Percentiles rank a stretch among this genome's conserved stretches.
These are phyloP conservation scores for Xylaria polymorpha DNA, from an alignment of 2,329 filamentous ascomycete species.

Conservation along the genomic window DNA sequence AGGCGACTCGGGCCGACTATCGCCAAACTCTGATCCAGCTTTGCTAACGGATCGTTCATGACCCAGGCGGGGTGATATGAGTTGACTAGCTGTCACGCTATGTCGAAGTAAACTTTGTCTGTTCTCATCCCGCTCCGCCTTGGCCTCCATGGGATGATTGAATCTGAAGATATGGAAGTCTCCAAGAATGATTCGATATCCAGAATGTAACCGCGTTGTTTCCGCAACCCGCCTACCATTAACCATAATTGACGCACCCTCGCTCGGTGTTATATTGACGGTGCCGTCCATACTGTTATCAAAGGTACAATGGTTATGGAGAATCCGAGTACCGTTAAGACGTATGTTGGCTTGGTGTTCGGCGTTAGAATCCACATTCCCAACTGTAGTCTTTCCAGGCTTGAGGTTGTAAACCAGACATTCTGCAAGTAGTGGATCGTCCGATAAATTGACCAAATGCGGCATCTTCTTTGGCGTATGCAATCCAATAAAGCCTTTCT, in stretches of 20 bases:
- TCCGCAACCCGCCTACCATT: conserved; percentile 92
- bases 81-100: conserved; percentile 73
- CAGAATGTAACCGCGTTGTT: conserved; percentile 86
- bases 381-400: conserved; percentile 91
- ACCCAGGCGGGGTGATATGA: conserved; percentile 66
- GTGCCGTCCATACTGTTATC: conserved; percentile 88
- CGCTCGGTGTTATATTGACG: conserved; percentile 89
- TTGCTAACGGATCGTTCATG: conserved; percentile 87
- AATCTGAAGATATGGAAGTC: conserved; percentile 99
- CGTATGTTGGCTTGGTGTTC: conserved; percentile 85
- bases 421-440: conserved; percentile 91
- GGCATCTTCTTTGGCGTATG: conserved; percentile 99
- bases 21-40: conserved; percentile 80
- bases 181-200: conserved; percentile 93
- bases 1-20: conserved; percentile 83
- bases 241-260: conserved; percentile 97
- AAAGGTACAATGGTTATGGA: conserved; percentile 92
- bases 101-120: conserved; percentile 88
- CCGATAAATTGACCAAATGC: conserved; percentile 97
- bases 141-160: conserved; percentile 96
- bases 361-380: conserved; percentile 87
- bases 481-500: conserved; percentile 95
- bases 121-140: conserved; percentile 88
- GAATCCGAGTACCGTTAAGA: conserved; percentile 91
- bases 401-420: conserved; percentile 99